Evolutionary conservation across 768 basidiomycete genomes (phyloP).

Genomic region (Suillus subalutaceus): DNA sequence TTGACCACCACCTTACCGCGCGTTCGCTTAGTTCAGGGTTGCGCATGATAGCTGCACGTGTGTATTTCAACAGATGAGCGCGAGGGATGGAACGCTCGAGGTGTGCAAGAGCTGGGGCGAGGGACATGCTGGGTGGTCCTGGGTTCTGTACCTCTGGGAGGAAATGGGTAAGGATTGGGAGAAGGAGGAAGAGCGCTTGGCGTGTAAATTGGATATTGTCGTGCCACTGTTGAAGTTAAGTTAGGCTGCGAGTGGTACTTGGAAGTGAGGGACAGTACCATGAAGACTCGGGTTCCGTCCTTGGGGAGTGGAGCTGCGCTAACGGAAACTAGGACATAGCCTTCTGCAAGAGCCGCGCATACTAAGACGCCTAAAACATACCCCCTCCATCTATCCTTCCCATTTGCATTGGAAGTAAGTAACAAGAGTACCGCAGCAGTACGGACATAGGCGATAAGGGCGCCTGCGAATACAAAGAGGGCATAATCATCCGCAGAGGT

Average conservation of each 20-base stretch:
- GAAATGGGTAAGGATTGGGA: conserved; percentile 48
- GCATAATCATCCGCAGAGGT: conserved; percentile 61
- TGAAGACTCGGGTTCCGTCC: conserved; percentile 26
- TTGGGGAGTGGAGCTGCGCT: conserved; percentile 49
- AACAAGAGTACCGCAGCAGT: conserved; percentile 52
- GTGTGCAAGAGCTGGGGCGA: conserved; percentile 27
- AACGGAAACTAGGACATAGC: conserved; percentile 53
- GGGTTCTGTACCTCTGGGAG: conserved; percentile 7
- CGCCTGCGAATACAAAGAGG: conserved; percentile 56
- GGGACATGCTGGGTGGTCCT: conserved; percentile 31
- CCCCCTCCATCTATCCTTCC: conserved; percentile 47
- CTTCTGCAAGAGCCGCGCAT: conserved; percentile 52
- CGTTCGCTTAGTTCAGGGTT: conserved; percentile 21
- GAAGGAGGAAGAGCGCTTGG: conserved; percentile 56
- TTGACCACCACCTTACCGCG: conserved; percentile 57
- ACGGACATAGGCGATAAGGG: conserved; percentile 61
- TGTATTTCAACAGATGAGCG: conserved; percentile 57
- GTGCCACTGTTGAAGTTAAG: conserved; percentile 56
- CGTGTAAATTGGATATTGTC: conserved; percentile 58
- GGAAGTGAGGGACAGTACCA: neutral
- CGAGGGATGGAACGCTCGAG: conserved; percentile 45
- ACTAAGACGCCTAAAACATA: conserved; percentile 51
- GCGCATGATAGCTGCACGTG: conserved; percentile 56
- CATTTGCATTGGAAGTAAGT: conserved; percentile 44
- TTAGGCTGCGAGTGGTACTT: neutral